phyloP scores from a whole-genome alignment of 129 eudicot genomes.

The Calendula officinalis region DNA sequence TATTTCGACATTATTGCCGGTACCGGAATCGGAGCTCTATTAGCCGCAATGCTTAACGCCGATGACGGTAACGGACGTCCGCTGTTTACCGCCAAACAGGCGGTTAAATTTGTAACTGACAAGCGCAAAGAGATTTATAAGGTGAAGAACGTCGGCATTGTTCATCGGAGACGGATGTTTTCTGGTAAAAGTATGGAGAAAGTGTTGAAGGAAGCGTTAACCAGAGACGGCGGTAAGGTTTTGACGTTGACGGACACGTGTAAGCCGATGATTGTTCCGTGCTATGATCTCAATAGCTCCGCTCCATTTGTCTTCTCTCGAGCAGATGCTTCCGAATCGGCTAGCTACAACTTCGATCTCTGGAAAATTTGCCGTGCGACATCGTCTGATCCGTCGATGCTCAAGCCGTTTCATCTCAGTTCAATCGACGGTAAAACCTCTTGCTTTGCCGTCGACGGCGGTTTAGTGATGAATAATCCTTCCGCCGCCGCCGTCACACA shows the following conservation, averaged over 20 bases:
- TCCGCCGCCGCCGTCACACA: too few relatives aligned
- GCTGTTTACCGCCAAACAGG: not conserved
- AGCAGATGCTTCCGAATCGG: not conserved
- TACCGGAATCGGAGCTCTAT: not conserved
- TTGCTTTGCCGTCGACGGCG: not conserved
- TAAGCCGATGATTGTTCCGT: not conserved
- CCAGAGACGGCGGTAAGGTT: not conserved
- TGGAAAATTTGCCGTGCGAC: not conserved
- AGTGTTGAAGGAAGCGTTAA: not conserved
- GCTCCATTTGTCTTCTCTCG: too few relatives aligned
- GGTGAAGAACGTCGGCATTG: not conserved
- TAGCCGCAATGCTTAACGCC: not conserved
- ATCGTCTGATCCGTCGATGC: not conserved
- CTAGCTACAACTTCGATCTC: not conserved
- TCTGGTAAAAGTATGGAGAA: not conserved
- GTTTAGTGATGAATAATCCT: too few relatives aligned
- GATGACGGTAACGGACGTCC: not conserved
- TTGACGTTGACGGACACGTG: not conserved
- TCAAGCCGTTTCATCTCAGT: not conserved
- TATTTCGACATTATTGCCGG: not conserved
- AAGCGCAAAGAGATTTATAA: not conserved
- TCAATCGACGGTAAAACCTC: not conserved
- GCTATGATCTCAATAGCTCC: not conserved
- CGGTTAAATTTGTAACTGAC: not conserved
- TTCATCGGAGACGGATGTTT: not conserved